These are phyloP conservation scores for Viola odorata DNA, from an alignment of 345 rosid genomes.

Conservation along the genomic window DNA sequence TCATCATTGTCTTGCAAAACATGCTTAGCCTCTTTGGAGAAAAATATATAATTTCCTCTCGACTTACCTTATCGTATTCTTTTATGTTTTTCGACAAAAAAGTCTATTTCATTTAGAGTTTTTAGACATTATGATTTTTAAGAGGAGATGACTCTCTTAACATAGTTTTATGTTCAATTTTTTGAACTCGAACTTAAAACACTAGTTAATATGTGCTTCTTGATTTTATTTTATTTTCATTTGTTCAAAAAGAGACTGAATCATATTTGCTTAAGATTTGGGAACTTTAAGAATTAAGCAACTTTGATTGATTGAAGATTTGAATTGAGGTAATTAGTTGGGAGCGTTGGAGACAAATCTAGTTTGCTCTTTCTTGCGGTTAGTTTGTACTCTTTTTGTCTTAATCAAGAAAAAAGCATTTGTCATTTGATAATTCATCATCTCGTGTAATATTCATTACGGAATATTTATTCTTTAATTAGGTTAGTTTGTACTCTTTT, in stretches of 20 bases:
- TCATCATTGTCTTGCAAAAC: too few relatives aligned
- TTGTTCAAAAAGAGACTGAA: background rate
- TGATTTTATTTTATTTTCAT: too few relatives aligned
- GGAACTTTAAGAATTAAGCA: constrained; percentile 20
- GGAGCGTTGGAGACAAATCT: background rate
- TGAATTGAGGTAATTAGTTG: constrained; percentile 11
- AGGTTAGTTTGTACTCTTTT: background rate
- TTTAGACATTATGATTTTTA: too few relatives aligned
- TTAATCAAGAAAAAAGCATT: background rate
- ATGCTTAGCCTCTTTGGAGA: too few relatives aligned
- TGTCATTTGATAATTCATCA: background rate
- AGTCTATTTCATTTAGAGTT: too few relatives aligned
- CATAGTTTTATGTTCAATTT: too few relatives aligned
- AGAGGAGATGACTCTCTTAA: too few relatives aligned
- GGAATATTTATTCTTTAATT: background rate
- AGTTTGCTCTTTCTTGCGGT: background rate
- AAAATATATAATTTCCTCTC: too few relatives aligned
- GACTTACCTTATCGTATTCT: too few relatives aligned
- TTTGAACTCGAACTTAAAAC: background rate
- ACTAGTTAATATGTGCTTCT: too few relatives aligned
- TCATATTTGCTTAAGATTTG: constrained; percentile 24
- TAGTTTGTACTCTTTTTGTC: background rate
- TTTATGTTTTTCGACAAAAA: too few relatives aligned
- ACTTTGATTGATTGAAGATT: constrained; percentile 8
- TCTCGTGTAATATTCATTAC: too few relatives aligned